Percentiles rank a stretch among this genome's conserved stretches.
phyloP scores from a whole-genome alignment of 306 rosid genomes.

The Cotoneaster glaucophyllus region DNA sequence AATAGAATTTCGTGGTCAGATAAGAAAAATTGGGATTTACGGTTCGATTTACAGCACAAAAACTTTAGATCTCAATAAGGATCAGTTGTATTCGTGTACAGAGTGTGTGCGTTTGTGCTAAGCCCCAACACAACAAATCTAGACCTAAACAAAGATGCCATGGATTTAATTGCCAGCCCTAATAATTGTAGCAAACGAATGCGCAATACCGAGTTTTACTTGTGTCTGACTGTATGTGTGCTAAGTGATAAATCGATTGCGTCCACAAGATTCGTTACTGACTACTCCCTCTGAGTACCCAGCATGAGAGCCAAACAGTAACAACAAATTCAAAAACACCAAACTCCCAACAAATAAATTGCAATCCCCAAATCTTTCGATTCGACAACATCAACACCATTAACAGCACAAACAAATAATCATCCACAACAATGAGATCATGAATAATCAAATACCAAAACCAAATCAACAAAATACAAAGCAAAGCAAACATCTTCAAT shows the following conservation, averaged over 20 bases:
- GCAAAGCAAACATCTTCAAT: neutral
- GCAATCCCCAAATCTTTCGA: neutral
- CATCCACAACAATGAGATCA: neutral
- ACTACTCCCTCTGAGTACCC: no score
- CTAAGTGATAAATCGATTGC: neutral
- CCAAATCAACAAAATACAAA: neutral
- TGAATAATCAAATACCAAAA: neutral
- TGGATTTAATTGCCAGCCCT: neutral
- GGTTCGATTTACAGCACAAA: neutral
- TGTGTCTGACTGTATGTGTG: neutral
- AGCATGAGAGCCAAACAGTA: neutral
- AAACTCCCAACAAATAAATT: neutral
- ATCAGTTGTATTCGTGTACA: neutral
- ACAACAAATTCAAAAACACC: neutral
- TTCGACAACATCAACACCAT: neutral
- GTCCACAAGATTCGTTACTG: neutral
- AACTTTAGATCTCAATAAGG: neutral
- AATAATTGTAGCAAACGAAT: neutral
- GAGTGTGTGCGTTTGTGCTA: neutral
- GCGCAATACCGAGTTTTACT: neutral
- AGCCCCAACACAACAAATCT: neutral
- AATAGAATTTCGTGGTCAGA: neutral
- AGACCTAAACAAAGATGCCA: neutral
- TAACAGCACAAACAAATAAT: neutral
- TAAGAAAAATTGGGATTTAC: neutral